These are phyloP conservation scores for Ustilaginoidea virens DNA, from an alignment of 2,329 filamentous ascomycete species.

Conservation along the genomic window DNA sequence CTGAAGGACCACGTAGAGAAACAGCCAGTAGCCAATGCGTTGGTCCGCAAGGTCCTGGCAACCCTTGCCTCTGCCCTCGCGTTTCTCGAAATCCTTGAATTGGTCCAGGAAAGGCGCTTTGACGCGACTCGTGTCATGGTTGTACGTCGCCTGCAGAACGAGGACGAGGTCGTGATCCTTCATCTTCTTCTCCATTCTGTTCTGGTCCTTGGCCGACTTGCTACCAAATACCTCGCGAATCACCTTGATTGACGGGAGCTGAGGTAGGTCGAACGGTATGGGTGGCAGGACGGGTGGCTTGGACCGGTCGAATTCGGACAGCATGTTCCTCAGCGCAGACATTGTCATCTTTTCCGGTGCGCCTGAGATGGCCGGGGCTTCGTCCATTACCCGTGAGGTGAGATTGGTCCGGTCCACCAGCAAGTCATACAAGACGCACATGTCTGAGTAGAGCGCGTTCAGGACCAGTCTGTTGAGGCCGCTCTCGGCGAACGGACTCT, in stretches of 20 bases:
- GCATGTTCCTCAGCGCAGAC: conserved; percentile 59
- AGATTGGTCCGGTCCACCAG: conserved; percentile 65
- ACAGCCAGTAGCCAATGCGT: conserved; percentile 65
- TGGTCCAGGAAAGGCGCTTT: conserved; percentile 49
- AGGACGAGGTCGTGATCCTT: conserved; percentile 65
- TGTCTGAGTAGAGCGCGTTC: conserved; percentile 68
- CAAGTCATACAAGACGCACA: conserved; percentile 77
- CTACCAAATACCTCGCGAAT: conserved; percentile 49
- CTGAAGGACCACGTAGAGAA: conserved; percentile 65
- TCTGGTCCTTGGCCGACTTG: conserved; percentile 57
- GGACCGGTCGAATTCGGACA: conserved; percentile 79
- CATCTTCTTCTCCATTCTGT: conserved; percentile 55
- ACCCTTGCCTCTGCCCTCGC: conserved; percentile 47
- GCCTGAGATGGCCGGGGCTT: conserved; percentile 38
- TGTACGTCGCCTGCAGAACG: conserved; percentile 68
- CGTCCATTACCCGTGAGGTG: conserved; percentile 65
- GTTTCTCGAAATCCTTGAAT: conserved; percentile 57
- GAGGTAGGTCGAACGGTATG: conserved; percentile 77
- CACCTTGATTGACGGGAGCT: conserved; percentile 53
- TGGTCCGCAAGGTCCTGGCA: conserved; percentile 55
- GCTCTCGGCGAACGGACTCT: conserved; percentile 74
- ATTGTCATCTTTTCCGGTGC: conserved; percentile 45
- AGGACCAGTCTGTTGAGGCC: conserved; percentile 77
- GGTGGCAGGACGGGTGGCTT: conserved; percentile 82
- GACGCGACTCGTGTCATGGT: conserved; percentile 49